These are phyloP conservation scores for Boletus pseudo-olivaceus DNA, from an alignment of 768 basidiomycete species.

Conservation along the genomic window DNA sequence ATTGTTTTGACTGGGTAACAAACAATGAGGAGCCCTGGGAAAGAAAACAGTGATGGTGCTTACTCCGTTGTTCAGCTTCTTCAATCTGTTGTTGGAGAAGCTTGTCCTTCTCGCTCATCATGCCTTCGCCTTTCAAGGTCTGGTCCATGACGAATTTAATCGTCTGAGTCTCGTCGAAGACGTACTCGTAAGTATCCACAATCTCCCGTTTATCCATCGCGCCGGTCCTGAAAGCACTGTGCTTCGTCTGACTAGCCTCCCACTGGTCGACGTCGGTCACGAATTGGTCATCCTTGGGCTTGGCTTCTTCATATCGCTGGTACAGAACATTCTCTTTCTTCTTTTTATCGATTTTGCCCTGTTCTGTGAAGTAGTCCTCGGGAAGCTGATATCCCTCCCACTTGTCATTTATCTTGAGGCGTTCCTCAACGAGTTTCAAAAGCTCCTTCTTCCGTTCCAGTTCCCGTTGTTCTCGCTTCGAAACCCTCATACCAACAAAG, in stretches of 20 bases:
- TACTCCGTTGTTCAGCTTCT: constrained; percentile 87
- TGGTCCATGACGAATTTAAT: constrained; percentile 93
- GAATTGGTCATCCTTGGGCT: constrained; percentile 89
- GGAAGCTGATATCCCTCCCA: constrained; percentile 96
- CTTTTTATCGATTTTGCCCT: constrained; percentile 97
- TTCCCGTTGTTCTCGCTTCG: constrained; percentile 77
- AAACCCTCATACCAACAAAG: constrained; percentile 87
- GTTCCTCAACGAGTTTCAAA: constrained; percentile 86
- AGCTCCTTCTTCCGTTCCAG: constrained; percentile 91
- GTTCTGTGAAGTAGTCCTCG: constrained; percentile 97
- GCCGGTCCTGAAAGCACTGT: constrained; percentile 87
- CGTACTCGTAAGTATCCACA: constrained; percentile 90
- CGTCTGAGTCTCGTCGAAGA: constrained; percentile 96
- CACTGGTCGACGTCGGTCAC: constrained; percentile 97
- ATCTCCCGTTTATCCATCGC: constrained; percentile 85
- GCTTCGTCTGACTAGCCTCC: constrained; percentile 88
- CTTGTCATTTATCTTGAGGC: constrained; percentile 91
- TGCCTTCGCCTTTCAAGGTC: constrained; percentile 61
- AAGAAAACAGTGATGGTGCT: constrained; percentile 21
- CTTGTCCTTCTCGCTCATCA: constrained; percentile 80
- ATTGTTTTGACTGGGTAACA: constrained; percentile 68
- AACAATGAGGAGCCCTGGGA: neutral
- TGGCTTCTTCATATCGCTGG: constrained; percentile 91
- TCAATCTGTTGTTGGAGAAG: constrained; percentile 85
- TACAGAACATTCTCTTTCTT: constrained; percentile 91